Base-by-base conservation (phyloP, 257 asterid genomes). In the Lavandula angustifolia region DNA sequence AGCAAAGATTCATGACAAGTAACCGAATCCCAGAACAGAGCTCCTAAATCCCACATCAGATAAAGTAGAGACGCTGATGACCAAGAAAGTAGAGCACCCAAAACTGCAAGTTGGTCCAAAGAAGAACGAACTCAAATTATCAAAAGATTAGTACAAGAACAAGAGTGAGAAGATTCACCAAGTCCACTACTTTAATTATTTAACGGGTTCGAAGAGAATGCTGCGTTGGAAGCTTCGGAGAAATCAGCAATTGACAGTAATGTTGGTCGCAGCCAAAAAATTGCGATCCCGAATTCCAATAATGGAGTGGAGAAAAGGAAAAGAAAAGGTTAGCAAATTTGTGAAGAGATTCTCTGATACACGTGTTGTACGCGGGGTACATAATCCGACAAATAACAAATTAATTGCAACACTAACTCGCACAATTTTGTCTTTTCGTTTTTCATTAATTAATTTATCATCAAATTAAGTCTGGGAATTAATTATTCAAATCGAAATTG, bases 351-450 rank as follows among this genome's bases (percentile, higher is more conserved):
- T 22, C 27, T 14, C n/a, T 4, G 34, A 9, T 33, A 72, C 81
- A 77, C 81, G 81, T 58, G 57, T 57, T 62, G 0, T 54, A 77
- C 75, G 60, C 75, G 75, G 71, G 63, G 62, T 61, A 5, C 51
- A 33, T 18, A 49, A 7, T 7, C 31, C 18, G 63, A 22, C 27
- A 22, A 22, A 22, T 22, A n/a, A n/a, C n/a, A n/a, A n/a, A 9
- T 51, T 0, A 7, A 3, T 50, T 9, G 2, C 34, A 7, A 1
- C n/a, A 7, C 11, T 4, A 40, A 40, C 46, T 1, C n/a, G n/a
- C 10, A 22, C 27, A 22, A 22, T 22, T 22, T 22, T 22, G 27
- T 1, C 2, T 22, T 22, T 22, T 22, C 27, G 2, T 22, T 22
- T n/a, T n/a, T n/a, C n/a, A n/a, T n/a, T n/a, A n/a, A n/a, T n/a